These are phyloP conservation scores for Groenewaldozyma salmanticensis DNA, from an alignment of 805 yeast species.

Conservation along the genomic window DNA sequence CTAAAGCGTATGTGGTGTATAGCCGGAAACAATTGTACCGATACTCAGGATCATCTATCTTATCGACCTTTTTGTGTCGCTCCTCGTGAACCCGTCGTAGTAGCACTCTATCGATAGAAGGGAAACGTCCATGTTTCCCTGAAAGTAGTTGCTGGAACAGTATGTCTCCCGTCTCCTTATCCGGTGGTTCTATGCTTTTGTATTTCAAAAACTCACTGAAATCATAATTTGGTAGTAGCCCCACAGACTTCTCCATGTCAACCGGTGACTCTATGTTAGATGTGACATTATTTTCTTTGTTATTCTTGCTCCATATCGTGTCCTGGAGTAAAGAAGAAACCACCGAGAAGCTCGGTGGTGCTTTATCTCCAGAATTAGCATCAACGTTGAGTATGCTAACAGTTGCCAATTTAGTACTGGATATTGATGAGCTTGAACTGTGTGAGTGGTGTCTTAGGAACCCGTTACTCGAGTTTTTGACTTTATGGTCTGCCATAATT, in stretches of 20 bases:
- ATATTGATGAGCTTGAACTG: slow-evolving; percentile 25
- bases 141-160: slow-evolving; percentile 11
- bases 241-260: slow-evolving; percentile 6
- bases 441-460: neutral
- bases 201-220: slow-evolving; percentile 14
- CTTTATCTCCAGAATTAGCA: slow-evolving; percentile 11
- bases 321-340: slow-evolving; percentile 20
- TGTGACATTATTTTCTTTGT: slow-evolving; percentile 1
- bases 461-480: neutral
- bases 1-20: slow-evolving; percentile 13
- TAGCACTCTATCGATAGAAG: slow-evolving; percentile 14
- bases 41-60: slow-evolving; percentile 13
- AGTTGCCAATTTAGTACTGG: slow-evolving; percentile 3
- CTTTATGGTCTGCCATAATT: neutral
- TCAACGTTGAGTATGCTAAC: slow-evolving; percentile 19
- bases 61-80: slow-evolving; percentile 9
- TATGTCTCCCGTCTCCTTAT: slow-evolving; percentile 9
- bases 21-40: slow-evolving; percentile 15
- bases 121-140: slow-evolving; percentile 14
- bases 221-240: slow-evolving; percentile 15
- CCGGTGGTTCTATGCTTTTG: slow-evolving; percentile 13
- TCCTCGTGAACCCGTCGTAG: slow-evolving; percentile 12
- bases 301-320: slow-evolving; percentile 15
- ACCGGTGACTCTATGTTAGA: neutral
- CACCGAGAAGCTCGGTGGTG: slow-evolving; percentile 22